Conservation (phyloP, 1,284 basidiomycete species). For the Ustilago shanxiensis region DNA sequence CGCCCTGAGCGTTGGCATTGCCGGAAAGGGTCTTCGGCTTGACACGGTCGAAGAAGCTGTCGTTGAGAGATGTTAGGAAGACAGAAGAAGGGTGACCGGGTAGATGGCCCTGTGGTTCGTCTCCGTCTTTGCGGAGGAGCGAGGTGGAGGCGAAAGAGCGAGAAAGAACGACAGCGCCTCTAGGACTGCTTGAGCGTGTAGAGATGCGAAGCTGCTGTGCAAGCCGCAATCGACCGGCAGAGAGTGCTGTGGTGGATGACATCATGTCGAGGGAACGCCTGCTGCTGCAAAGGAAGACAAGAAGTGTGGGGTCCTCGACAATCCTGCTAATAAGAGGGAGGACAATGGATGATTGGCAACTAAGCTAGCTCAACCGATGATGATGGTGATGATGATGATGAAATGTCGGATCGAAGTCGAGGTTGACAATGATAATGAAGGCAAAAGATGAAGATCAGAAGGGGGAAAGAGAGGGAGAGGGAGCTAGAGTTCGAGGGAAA, state of each 20-base stretch:
- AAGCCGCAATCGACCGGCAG: slow-evolving; percentile 16
- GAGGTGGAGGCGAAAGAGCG: slow-evolving; percentile 28
- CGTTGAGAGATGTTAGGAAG: slow-evolving; percentile 59
- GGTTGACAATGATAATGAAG: not conserved
- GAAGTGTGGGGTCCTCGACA: too few relatives aligned
- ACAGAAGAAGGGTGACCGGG: slow-evolving; percentile 59
- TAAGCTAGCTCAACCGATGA: not conserved
- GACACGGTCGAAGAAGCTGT: slow-evolving; percentile 59
- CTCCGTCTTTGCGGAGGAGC: slow-evolving; percentile 31
- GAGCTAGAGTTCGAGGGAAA: too few relatives aligned
- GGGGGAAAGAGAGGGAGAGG: too few relatives aligned
- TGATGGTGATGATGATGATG: not conserved
- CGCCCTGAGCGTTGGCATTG: slow-evolving; percentile 45
- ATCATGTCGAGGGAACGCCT: not conserved
- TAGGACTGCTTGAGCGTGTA: not conserved
- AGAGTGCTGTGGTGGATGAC: slow-evolving; percentile 11
- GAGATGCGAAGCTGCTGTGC: slow-evolving; percentile 8
- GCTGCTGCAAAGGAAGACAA: not conserved
- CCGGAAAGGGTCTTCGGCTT: slow-evolving; percentile 46
- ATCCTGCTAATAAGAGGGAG: not conserved
- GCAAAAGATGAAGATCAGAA: too few relatives aligned
- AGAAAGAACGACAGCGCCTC: not conserved
- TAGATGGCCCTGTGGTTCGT: slow-evolving; percentile 54
- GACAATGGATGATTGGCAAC: not conserved
- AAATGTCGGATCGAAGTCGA: not conserved